Percentiles rank a stretch among this genome's conserved stretches.
phyloP scores from a whole-genome alignment of 1,284 basidiomycete species.

The Apiotrichum gamsii region DNA sequence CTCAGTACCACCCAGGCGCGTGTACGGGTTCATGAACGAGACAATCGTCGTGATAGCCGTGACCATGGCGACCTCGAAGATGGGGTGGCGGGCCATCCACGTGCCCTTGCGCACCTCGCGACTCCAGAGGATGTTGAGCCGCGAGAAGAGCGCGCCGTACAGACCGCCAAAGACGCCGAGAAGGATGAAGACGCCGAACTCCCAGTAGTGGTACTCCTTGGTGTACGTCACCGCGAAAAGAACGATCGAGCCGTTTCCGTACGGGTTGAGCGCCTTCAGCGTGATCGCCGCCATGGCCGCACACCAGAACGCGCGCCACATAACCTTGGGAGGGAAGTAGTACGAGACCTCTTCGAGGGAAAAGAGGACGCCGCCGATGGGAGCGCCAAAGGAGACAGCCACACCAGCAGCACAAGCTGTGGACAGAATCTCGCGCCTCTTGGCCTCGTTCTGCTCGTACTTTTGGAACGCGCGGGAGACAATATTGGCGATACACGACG shows the following conservation, averaged over 20 bases:
- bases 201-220: conserved; percentile 46
- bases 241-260: conserved; percentile 56
- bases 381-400: conserved; percentile 70
- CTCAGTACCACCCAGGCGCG: conserved; percentile 90
- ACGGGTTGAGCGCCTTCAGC: conserved; percentile 83
- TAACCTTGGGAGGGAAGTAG: conserved; percentile 87
- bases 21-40: conserved; percentile 84
- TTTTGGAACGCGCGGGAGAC: conserved; percentile 78
- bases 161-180: conserved; percentile 85
- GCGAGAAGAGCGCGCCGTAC: conserved; percentile 87
- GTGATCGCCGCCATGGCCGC: conserved; percentile 90
- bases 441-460: conserved; percentile 93
- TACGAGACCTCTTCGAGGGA: conserved; percentile 91
- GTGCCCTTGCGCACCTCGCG: conserved; percentile 71
- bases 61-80: conserved; percentile 77
- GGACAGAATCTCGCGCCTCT: conserved; percentile 83
- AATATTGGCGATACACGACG: conserved; percentile 90
- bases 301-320: conserved; percentile 93
- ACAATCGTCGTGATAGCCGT: conserved; percentile 68
- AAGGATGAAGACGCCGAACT: conserved; percentile 65
- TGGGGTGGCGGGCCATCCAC: conserved; percentile 71
- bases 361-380: conserved; percentile 87
- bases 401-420: conserved; percentile 71
- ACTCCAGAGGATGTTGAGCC: conserved; percentile 80
- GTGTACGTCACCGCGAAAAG: conserved; percentile 46